Evolutionary conservation across 225 moss, liverwort and hornwort genomes (phyloP).

Genomic region (Polytrichum commune): DNA sequence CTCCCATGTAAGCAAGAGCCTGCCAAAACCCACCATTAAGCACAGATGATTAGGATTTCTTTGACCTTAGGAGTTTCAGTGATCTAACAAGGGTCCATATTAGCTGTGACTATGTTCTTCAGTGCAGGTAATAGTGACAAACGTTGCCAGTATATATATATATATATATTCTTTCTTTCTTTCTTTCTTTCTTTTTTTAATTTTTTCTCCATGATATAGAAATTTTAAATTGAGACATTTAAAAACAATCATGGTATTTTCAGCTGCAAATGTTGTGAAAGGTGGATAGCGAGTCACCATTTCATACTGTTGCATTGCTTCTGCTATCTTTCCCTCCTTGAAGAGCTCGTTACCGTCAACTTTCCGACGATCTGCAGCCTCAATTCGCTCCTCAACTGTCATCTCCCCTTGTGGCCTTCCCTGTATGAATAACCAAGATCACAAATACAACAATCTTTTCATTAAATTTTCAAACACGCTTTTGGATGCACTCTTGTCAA

Average conservation of each 20-base stretch:
- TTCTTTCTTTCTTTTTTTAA: too few species aligned
- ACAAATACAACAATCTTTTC: neutral
- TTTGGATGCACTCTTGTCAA: too few species aligned
- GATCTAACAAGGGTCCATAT: neutral
- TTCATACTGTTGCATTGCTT: slow-evolving; percentile 97
- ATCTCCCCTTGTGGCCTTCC: slow-evolving; percentile 85
- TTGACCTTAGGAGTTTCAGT: neutral
- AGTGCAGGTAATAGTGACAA: neutral
- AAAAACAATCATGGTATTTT: too few species aligned
- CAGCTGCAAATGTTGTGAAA: neutral
- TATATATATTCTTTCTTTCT: neutral
- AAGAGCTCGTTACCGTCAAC: slow-evolving; percentile 93
- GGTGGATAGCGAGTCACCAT: slow-evolving; percentile 52
- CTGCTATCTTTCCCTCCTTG: slow-evolving; percentile 79
- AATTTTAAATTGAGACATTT: too few species aligned
- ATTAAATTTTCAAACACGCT: too few species aligned
- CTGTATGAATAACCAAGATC: slow-evolving; percentile 29
- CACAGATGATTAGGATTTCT: neutral
- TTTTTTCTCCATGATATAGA: too few species aligned
- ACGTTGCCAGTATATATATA: neutral
- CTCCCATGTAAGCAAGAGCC: slow-evolving; percentile 98
- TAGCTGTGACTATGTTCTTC: neutral
- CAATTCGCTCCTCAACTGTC: slow-evolving; percentile 98
- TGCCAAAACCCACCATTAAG: slow-evolving; percentile 22
- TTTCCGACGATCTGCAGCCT: slow-evolving; percentile 88